These are phyloP conservation scores for Pseudocercospora macadamiae DNA, from an alignment of 2,329 filamentous ascomycete species.

Conservation along the genomic window DNA sequence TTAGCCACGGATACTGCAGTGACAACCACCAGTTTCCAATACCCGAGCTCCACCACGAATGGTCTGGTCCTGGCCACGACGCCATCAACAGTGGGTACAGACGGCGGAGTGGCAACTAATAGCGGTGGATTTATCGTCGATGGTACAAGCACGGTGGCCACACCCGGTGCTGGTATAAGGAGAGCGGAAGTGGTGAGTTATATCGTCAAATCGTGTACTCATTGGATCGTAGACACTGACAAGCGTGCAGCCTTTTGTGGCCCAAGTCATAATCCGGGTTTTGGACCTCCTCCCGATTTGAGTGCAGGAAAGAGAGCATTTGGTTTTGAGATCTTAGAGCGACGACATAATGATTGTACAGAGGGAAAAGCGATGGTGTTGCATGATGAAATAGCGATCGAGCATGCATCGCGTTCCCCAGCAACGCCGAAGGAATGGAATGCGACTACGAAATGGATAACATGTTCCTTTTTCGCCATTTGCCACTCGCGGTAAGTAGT, in stretches of 20 bases:
- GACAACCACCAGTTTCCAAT: conserved; percentile 28
- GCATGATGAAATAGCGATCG: background rate
- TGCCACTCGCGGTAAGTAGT: too few species aligned
- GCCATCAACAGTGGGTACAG: conserved; percentile 17
- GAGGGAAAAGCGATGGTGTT: background rate
- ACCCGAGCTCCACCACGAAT: conserved; percentile 27
- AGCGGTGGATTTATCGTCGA: conserved; percentile 36
- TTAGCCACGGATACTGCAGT: conserved; percentile 22
- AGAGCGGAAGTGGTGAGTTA: conserved; percentile 37
- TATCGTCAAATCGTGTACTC: background rate
- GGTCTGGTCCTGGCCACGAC: conserved; percentile 31
- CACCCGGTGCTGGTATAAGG: conserved; percentile 33
- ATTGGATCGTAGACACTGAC: conserved; percentile 19
- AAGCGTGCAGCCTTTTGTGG: conserved; percentile 31
- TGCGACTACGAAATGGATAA: too few species aligned
- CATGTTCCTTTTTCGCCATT: too few species aligned
- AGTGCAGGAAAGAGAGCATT: background rate
- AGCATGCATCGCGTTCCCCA: background rate
- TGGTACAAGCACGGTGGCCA: conserved; percentile 39
- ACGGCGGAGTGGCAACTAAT: conserved; percentile 15
- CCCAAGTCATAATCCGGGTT: conserved; percentile 28
- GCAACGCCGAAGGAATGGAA: background rate
- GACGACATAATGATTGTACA: conserved; percentile 22
- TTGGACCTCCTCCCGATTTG: conserved; percentile 33
- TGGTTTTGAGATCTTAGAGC: background rate